A percentile compares a stretch with the other conserved stretches of the same genome.
These are phyloP conservation scores for Coemansia sp. DNA, from an alignment of 192 early-diverging fungal genomes.

Conservation along the genomic window DNA sequence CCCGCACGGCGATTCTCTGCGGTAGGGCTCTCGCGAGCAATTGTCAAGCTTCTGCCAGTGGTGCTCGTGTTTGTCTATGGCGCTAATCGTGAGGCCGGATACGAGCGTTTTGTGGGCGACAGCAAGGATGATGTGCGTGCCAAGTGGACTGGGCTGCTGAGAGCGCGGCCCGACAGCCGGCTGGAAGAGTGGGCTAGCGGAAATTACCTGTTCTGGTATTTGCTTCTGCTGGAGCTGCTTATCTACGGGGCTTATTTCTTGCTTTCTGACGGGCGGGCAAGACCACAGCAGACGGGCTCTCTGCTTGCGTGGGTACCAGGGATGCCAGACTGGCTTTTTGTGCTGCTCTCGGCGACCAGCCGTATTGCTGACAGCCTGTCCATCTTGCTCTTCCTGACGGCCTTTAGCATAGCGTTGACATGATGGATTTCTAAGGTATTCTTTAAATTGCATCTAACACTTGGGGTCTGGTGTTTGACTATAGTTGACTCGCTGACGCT, in stretches of 20 bases:
- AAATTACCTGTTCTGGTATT: slow-evolving; percentile 35
- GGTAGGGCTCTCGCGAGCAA: slow-evolving; percentile 24
- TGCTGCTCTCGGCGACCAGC: slow-evolving; percentile 16
- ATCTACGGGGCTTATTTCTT: slow-evolving; percentile 23
- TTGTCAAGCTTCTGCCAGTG: slow-evolving; percentile 26
- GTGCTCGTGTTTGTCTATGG: slow-evolving; percentile 39
- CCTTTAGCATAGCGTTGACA: slow-evolving; percentile 18
- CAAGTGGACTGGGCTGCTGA: slow-evolving; percentile 37
- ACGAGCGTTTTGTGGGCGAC: slow-evolving; percentile 39
- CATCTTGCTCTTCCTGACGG: slow-evolving; percentile 33
- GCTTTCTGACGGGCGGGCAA: slow-evolving; percentile 12
- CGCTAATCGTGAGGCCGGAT: slow-evolving; percentile 26
- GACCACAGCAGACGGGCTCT: background rate
- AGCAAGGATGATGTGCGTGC: slow-evolving; percentile 18
- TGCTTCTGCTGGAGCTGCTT: slow-evolving; percentile 29
- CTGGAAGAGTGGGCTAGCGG: slow-evolving; percentile 36
- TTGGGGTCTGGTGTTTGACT: too few relatives aligned
- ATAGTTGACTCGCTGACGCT: slow-evolving; percentile 52
- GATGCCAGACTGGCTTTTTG: slow-evolving; percentile 19
- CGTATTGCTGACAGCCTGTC: slow-evolving; percentile 37
- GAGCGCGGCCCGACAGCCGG: slow-evolving; percentile 28
- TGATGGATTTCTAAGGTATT: too few relatives aligned
- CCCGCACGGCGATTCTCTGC: slow-evolving; percentile 28
- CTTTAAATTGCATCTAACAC: too few relatives aligned
- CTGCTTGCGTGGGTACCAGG: slow-evolving; percentile 25